Evolutionary conservation across 495 filamentous ascomycete species (phyloP).

Genomic region (Talaromyces thailandensis): DNA sequence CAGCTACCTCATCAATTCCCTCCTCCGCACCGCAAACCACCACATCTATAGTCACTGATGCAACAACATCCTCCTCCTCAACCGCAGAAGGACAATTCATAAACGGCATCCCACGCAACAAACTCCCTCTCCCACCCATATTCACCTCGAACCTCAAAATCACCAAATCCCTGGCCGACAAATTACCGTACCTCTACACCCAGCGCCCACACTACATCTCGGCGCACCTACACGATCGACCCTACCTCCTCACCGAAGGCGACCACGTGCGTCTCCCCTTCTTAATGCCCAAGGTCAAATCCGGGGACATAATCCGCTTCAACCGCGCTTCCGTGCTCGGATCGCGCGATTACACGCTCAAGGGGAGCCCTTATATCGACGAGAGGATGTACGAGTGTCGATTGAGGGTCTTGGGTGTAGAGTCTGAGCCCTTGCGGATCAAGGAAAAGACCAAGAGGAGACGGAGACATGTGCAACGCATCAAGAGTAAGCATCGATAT

Average conservation of each 20-base stretch:
- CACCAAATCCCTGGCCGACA: conserved; percentile 48
- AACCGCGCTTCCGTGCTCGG: conserved; percentile 74
- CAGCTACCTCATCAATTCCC: conserved; percentile 18
- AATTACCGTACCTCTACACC: conserved; percentile 67
- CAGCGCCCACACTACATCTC: conserved; percentile 83
- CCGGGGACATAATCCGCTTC: conserved; percentile 78
- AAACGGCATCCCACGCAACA: conserved; percentile 18
- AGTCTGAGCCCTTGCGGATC: conserved; percentile 76
- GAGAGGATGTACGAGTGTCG: conserved; percentile 76
- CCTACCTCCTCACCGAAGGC: conserved; percentile 84
- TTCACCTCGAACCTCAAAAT: conserved; percentile 33
- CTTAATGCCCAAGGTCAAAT: conserved; percentile 70
- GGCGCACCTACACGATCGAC: conserved; percentile 73
- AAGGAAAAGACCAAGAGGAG: conserved; percentile 93
- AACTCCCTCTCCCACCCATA: conserved; percentile 26
- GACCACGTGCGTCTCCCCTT: conserved; percentile 92
- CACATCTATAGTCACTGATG: neutral
- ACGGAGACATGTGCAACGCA: conserved; percentile 60
- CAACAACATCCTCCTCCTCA: conserved; percentile 3
- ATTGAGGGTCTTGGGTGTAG: conserved; percentile 75
- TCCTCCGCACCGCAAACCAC: conserved; percentile 9
- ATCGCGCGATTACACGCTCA: conserved; percentile 82
- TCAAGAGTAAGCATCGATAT: conserved; percentile 78
- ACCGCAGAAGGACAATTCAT: conserved; percentile 9
- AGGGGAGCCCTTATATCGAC: conserved; percentile 69